These are phyloP conservation scores for Solanum dulcamara DNA, from an alignment of 257 asterid genomes.

Conservation along the genomic window DNA sequence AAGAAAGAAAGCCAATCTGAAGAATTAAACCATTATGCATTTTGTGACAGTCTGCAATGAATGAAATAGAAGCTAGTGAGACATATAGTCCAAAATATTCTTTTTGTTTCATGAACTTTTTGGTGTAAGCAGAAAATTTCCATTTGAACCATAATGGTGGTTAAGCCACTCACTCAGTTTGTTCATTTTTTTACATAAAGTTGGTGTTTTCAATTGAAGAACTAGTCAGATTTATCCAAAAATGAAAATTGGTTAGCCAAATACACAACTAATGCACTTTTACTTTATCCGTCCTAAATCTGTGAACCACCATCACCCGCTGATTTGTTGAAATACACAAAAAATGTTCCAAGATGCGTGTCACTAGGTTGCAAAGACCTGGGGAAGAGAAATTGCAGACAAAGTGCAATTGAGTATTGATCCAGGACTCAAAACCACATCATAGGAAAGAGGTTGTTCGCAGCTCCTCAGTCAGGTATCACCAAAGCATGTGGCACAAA, in stretches of 20 bases:
- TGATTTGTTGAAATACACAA: not conserved
- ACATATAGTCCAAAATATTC: not conserved
- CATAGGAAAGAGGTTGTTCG: not conserved
- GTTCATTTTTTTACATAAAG: not conserved
- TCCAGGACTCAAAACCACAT: not conserved
- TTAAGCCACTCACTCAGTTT: not conserved
- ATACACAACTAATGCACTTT: not conserved
- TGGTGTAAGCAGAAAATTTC: not conserved
- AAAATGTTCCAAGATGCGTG: not conserved
- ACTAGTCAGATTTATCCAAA: not conserved
- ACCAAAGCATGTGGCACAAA: not conserved
- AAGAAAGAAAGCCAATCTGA: not conserved
- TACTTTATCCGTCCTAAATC: not conserved
- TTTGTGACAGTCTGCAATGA: not conserved
- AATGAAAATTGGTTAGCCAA: not conserved
- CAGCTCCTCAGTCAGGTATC: not conserved
- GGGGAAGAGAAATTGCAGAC: not conserved
- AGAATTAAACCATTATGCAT: not conserved
- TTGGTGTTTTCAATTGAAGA: not conserved
- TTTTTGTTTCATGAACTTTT: not conserved
- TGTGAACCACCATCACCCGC: not conserved
- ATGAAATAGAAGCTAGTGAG: not conserved
- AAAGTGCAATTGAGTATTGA: not conserved
- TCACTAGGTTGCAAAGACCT: not conserved
- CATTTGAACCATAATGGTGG: not conserved